Percentiles rank a stretch among this genome's conserved stretches.
Conservation (phyloP, 345 rosid genomes). For the Nephelium lappaceum region DNA sequence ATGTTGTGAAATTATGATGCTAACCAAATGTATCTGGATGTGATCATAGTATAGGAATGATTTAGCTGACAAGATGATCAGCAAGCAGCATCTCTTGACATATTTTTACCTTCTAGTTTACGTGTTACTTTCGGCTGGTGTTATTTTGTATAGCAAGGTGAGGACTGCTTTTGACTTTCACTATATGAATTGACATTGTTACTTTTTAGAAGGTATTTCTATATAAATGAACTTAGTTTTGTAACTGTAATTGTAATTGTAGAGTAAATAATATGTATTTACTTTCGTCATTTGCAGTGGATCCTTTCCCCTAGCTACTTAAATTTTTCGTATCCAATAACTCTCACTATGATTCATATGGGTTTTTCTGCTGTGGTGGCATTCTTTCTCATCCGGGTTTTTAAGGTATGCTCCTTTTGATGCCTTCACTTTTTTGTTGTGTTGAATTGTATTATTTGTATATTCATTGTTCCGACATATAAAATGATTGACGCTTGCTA, state of each 20-base stretch:
- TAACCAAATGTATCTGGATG: background rate
- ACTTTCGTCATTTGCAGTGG: conserved; percentile 65
- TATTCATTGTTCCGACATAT: background rate
- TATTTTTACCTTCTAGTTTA: background rate
- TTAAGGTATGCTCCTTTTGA: conserved; percentile 59
- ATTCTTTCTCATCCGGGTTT: conserved; percentile 81
- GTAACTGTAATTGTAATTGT: background rate
- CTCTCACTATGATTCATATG: conserved; percentile 96
- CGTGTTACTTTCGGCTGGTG: background rate
- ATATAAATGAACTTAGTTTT: background rate
- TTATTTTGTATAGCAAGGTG: background rate
- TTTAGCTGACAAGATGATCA: conserved; percentile 6
- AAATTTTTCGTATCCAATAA: conserved; percentile 85
- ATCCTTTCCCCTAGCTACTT: conserved; percentile 90
- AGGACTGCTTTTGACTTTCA: background rate
- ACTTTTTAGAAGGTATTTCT: background rate
- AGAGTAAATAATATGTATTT: background rate
- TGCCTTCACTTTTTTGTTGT: background rate
- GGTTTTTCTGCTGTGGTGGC: conserved; percentile 79
- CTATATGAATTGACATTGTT: background rate
- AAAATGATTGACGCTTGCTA: background rate
- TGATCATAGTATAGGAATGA: background rate
- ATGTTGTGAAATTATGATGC: background rate
- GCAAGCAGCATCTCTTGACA: conserved; percentile 1
- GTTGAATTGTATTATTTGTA: background rate